phyloP scores from a whole-genome alignment of 2,329 filamentous ascomycete species.

The Hymenoscyphus albidus region DNA sequence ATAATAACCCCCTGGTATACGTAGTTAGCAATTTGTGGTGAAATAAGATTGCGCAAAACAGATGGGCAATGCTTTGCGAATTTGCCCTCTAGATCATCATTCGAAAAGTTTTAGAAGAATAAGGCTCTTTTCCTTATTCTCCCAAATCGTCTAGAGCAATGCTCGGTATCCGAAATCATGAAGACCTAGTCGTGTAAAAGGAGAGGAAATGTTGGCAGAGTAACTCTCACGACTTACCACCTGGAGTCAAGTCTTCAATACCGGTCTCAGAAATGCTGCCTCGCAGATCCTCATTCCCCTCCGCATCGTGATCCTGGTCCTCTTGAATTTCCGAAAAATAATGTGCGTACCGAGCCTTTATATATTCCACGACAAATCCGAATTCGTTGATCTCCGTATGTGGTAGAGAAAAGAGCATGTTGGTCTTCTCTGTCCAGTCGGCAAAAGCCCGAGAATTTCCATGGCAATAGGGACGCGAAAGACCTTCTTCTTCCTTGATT shows the following conservation, averaged over 20 bases:
- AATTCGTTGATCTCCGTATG: not conserved
- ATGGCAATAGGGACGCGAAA: too few relatives aligned
- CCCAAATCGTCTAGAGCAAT: too few relatives aligned
- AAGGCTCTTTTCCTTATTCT: not conserved
- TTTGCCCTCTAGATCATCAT: not conserved
- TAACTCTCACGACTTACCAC: not conserved
- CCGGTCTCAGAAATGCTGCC: not conserved
- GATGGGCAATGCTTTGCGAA: not conserved
- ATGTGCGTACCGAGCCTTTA: not conserved
- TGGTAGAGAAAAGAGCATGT: not conserved
- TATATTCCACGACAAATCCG: not conserved
- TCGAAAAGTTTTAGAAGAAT: not conserved
- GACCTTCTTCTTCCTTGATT: not conserved
- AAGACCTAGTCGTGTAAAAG: too few relatives aligned
- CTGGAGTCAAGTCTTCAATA: not conserved
- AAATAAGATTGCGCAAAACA: not conserved
- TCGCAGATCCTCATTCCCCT: not conserved
- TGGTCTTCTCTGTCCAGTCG: too few relatives aligned
- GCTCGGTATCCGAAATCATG: too few relatives aligned
- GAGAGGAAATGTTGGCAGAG: not conserved
- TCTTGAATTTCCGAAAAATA: not conserved
- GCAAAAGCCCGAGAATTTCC: too few relatives aligned
- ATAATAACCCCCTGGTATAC: not conserved
- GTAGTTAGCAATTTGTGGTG: not conserved
- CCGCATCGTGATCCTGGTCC: not conserved